These are phyloP conservation scores for Artomyces pyxidatus DNA, from an alignment of 768 basidiomycete species.

Conservation along the genomic window DNA sequence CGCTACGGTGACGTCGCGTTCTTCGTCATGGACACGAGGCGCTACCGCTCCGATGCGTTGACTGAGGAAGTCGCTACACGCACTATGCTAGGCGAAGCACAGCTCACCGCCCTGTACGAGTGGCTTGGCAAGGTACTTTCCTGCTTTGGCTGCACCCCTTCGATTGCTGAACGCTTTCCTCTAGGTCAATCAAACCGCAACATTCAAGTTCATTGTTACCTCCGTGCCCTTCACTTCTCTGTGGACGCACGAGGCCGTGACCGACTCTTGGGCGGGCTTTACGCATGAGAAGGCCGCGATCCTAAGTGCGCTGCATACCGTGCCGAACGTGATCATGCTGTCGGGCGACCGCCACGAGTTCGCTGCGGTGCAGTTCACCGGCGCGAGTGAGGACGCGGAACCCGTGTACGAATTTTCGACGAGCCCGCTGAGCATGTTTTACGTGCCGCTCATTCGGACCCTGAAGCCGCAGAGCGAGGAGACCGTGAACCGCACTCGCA, in stretches of 20 bases:
- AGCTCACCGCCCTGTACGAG: conserved; percentile 49
- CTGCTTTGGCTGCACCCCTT: background rate
- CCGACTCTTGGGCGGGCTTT: conserved; percentile 68
- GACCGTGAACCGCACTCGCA: conserved; percentile 29
- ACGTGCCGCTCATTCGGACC: conserved; percentile 52
- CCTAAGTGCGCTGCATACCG: conserved; percentile 48
- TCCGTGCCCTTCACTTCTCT: conserved; percentile 71
- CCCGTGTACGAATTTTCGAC: conserved; percentile 59
- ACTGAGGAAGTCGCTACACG: conserved; percentile 29
- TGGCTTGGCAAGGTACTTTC: conserved; percentile 50
- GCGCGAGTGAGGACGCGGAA: conserved; percentile 28
- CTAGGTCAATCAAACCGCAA: conserved; percentile 58
- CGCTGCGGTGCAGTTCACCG: conserved; percentile 56
- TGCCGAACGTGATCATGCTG: conserved; percentile 64
- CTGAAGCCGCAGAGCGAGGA: conserved; percentile 37
- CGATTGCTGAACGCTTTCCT: background rate
- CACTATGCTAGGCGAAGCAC: conserved; percentile 65
- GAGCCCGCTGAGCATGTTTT: conserved; percentile 62
- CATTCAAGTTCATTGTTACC: conserved; percentile 71
- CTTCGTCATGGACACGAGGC: conserved; percentile 71
- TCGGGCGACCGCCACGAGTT: conserved; percentile 79
- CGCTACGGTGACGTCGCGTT: conserved; percentile 61
- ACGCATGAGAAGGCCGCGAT: conserved; percentile 49
- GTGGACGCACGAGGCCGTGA: conserved; percentile 53
- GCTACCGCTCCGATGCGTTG: conserved; percentile 41